Base-by-base conservation (phyloP, 495 filamentous ascomycete species). In the Podospora fimiseda region DNA sequence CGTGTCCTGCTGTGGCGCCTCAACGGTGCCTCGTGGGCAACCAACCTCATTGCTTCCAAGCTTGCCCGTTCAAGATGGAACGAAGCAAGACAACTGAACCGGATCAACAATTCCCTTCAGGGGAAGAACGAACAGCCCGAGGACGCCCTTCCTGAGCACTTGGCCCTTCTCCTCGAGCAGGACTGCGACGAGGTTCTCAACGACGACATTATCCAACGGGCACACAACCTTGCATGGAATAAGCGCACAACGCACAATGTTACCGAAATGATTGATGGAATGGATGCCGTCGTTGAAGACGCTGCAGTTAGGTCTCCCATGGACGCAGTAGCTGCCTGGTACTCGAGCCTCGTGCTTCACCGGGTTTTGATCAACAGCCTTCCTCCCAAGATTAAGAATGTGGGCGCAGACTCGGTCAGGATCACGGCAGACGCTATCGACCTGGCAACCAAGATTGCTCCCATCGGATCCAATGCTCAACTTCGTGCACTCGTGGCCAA, bases 161-260 rank as follows among this genome's bases (percentile, higher is more conserved):
- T 97, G 4, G 76, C 80, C 2, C 72, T 79, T 13, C 73, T 97
- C 5, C 71, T 96, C 9, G 78, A 88, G 46, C 79, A 84, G 23
- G 86, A 92, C 15, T 88, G 82, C 57, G 87, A 90, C 36, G 81
- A 87, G 22, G 88, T 96, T 16, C 78, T 97, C 63, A 81, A 81
- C 52, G 79, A 85, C 49, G 71, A 72, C 53, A 87, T 95, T 50
- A 78, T 90, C 37, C 90, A 96, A 65, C 80, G 90, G 43, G 90
- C 90, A 1, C 89, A 90, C 56, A 95, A 95, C 63, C 78, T 97
- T 3, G 88, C 89, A 8, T 96, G 89, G 86, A 94, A 95, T 62
- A 79, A 80, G 49, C 81, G 80, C 6, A 92, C 84, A 1, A 81
- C 81, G 13, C 74, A 86, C 57, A 79, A 84, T 20, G 76, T 81